Base-by-base conservation (phyloP, 345 rosid species). In the Geranium rotundifolium region DNA sequence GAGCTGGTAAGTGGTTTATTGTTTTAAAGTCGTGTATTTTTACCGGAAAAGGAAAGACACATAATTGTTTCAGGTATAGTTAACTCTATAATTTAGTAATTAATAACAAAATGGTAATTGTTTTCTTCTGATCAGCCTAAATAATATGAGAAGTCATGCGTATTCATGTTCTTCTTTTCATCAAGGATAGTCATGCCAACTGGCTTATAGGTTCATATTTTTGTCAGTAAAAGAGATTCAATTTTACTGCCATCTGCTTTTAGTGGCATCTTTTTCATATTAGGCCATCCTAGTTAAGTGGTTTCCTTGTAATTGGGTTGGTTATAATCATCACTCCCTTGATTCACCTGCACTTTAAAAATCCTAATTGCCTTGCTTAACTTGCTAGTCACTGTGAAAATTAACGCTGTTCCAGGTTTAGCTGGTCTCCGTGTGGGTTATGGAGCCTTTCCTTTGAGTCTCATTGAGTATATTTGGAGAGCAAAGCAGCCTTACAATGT, bases 401-500 rank as follows among this genome's bases (percentile, higher is more conserved):
- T 46, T 17, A 31, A 29, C 23, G 30, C 49, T 18, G 23, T 7
- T 76, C 69, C 80, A 92, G 98, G 90, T 63, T 75, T 93, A 65
- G 99, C 99, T 7, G 99, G 99, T 54, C 80, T 93, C 0, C 77
- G 97, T 6, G 91, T 90, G 69, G 99, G 99, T 59, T 93, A 93
- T 63, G 99, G 99, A 71, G 89, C 99, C 60, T 93, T 93, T 71
- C 91, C 97, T 29, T 67, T 77, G 66, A 86, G 95, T 73, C 78
- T 93, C 71, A 88, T 93, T 18, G 84, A 90, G 77, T 93, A 81
- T 77, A 64, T 88, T 49, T 90, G 97, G 95, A 81, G 96, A 77
- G 99, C 97, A 1, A 90, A 93, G 57, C 96, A 90, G 20, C 99
- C 97, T 18, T 93, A 90, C 58, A 93, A 93, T 68, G 99, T 93